These are phyloP conservation scores for Aspergillus mulundensis DNA, from an alignment of 495 filamentous ascomycete genomes.

Conservation along the genomic window DNA sequence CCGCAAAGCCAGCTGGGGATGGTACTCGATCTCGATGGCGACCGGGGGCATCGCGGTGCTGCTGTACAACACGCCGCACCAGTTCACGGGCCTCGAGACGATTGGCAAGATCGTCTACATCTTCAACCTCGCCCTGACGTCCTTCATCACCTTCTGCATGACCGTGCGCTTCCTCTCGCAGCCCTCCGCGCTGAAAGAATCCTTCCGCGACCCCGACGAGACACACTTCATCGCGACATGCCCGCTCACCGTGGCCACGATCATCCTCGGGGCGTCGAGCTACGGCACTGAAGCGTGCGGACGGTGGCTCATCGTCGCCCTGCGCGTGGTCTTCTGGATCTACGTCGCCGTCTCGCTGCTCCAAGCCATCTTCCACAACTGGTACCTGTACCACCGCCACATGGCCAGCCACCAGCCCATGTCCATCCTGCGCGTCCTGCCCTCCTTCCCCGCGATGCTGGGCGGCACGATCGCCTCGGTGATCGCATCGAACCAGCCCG, in stretches of 20 bases:
- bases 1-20: conserved; percentile 15
- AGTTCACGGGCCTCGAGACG: conserved; percentile 47
- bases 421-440: conserved; percentile 14
- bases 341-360: conserved; percentile 24
- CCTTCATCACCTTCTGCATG: conserved; percentile 46
- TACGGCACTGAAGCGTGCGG: conserved; percentile 17
- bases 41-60: conserved; percentile 57
- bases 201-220: conserved; percentile 52
- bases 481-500: conserved; percentile 18
- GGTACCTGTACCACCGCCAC: conserved; percentile 10
- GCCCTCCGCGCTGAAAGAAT: conserved; percentile 37
- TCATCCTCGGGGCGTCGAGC: conserved; percentile 16
- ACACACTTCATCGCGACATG: conserved; percentile 41
- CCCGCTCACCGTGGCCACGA: conserved; percentile 16
- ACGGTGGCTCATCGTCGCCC: conserved; percentile 14
- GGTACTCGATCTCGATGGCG: conserved; percentile 17
- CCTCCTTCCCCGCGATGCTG: conserved; percentile 28
- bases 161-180: conserved; percentile 44
- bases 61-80: conserved; percentile 48
- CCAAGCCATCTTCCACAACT: conserved; percentile 11
- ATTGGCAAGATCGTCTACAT: conserved; percentile 57
- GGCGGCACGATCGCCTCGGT: conserved; percentile 26
- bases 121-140: conserved; percentile 44
- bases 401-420: conserved; percentile 12
- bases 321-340: conserved; percentile 30